These are phyloP conservation scores for Cercospora berteroae DNA, from an alignment of 2,329 filamentous ascomycete genomes.

Conservation along the genomic window DNA sequence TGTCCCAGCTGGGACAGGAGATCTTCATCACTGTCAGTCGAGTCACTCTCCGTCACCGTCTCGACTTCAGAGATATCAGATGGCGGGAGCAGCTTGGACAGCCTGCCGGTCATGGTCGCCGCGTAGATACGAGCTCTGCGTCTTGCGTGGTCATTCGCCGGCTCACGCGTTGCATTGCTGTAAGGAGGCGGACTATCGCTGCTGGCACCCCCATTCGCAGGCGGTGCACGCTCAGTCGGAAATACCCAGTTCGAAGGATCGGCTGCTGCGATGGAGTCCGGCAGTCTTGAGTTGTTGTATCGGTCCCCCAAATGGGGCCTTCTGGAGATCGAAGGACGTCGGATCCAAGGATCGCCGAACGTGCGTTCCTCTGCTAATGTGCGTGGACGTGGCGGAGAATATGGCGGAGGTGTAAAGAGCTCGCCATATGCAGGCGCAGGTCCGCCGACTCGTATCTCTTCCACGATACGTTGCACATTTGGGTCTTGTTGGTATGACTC, in stretches of 20 bases:
- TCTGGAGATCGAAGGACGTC: background rate
- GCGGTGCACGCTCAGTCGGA: background rate
- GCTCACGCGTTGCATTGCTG: background rate
- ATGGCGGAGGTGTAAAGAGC: background rate
- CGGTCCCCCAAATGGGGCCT: background rate
- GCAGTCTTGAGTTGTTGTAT: background rate
- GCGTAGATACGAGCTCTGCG: background rate
- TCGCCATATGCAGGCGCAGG: background rate
- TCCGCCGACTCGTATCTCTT: background rate
- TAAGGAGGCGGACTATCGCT: conserved; percentile 1
- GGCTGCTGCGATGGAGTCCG: background rate
- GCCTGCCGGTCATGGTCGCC: background rate
- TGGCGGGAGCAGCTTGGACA: background rate
- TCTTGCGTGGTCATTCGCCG: background rate
- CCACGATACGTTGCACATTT: background rate
- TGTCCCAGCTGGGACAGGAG: background rate
- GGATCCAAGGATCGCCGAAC: background rate
- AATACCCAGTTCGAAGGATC: background rate
- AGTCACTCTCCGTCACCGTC: background rate
- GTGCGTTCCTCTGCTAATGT: background rate
- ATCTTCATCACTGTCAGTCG: background rate
- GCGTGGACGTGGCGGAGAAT: background rate
- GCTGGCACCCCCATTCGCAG: background rate
- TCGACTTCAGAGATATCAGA: background rate
- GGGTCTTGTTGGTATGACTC: background rate